These are phyloP conservation scores for Lichtheimia ramosa DNA, from an alignment of 371 early-diverging fungal genomes.

Conservation along the genomic window DNA sequence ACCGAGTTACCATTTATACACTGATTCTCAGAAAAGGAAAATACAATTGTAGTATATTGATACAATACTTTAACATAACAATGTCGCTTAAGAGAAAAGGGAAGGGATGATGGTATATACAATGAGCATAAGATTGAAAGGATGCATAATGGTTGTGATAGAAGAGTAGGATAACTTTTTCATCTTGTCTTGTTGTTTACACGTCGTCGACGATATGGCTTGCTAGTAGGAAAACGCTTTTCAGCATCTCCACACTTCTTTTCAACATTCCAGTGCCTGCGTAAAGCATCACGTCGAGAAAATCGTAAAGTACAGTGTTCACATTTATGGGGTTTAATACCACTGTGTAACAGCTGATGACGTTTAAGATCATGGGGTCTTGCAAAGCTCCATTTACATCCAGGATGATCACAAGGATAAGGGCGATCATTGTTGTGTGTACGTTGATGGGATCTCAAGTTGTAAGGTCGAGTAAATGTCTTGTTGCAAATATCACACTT, in stretches of 20 bases:
- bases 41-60: not conserved
- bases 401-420: slow-evolving; percentile 52
- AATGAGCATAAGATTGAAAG: too few relatives aligned
- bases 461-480: slow-evolving; percentile 72
- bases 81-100: too few relatives aligned
- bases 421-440: slow-evolving; percentile 75
- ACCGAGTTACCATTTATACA: not conserved
- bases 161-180: too few relatives aligned
- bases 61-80: too few relatives aligned
- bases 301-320: slow-evolving; percentile 64
- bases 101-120: too few relatives aligned
- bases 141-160: too few relatives aligned
- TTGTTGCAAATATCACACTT: slow-evolving; percentile 51
- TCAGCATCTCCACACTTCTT: slow-evolving; percentile 2
- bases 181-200: too few relatives aligned
- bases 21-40: not conserved
- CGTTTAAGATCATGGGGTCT: slow-evolving; percentile 83
- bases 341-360: slow-evolving; percentile 63
- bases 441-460: slow-evolving; percentile 73
- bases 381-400: slow-evolving; percentile 62
- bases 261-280: slow-evolving; percentile 58
- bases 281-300: slow-evolving; percentile 73
- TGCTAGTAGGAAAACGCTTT: not conserved
- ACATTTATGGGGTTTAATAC: slow-evolving; percentile 61
- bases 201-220: not conserved